Percentiles rank a stretch among this genome's conserved stretches.
phyloP scores from a whole-genome alignment of 1,284 basidiomycete species.

The Exobasidium cylindrosporum region DNA sequence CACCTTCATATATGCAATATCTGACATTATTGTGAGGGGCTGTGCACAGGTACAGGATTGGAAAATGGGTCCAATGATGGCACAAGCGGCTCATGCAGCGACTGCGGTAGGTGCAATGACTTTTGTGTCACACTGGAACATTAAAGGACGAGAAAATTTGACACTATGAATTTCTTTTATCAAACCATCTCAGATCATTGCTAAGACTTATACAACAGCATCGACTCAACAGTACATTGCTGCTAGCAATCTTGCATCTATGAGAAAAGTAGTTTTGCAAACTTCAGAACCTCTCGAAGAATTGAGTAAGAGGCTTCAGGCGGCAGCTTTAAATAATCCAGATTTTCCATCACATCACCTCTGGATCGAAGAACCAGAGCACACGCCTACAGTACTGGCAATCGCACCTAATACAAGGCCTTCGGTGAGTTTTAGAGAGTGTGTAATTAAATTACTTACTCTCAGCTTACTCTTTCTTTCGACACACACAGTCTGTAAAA shows the following conservation, averaged over 20 bases:
- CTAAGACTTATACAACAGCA: conserved; percentile 9
- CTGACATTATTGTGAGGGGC: background rate
- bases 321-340: conserved; percentile 1
- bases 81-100: conserved; percentile 62
- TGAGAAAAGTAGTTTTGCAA: conserved; percentile 53
- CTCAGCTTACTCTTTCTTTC: background rate
- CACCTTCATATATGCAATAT: background rate
- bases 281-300: conserved; percentile 39
- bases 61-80: conserved; percentile 64
- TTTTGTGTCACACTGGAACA: too few relatives aligned
- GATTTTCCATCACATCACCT: conserved; percentile 57
- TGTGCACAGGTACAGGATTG: conserved; percentile 55
- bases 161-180: too few relatives aligned
- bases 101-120: conserved; percentile 55
- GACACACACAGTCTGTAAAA: conserved; percentile 45
- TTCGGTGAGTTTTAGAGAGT: conserved; percentile 31
- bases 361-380: conserved; percentile 64
- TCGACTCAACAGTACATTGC: conserved; percentile 19
- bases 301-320: conserved; percentile 27
- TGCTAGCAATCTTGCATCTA: conserved; percentile 23
- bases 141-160: too few relatives aligned
- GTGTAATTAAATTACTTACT: background rate
- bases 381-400: conserved; percentile 62
- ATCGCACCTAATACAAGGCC: conserved; percentile 61
- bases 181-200: conserved; percentile 52